Base-by-base conservation (phyloP, 2,329 filamentous ascomycete species). In the Fusarium devonianum region DNA sequence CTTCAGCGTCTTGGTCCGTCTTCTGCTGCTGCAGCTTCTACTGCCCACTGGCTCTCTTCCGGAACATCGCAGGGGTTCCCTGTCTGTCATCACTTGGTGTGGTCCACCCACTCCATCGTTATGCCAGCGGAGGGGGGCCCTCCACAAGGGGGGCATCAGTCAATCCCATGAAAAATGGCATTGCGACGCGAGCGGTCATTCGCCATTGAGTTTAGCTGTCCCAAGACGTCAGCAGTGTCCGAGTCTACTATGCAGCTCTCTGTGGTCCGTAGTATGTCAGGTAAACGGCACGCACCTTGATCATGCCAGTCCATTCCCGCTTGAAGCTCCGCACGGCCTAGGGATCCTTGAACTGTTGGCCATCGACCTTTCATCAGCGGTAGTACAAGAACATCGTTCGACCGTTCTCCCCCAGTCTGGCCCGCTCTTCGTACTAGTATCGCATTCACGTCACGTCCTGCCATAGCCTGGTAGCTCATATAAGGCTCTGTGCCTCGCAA, bases 311-410 rank as follows among this genome's bases (percentile, higher is more conserved):
- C 50, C 56, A 54, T 60, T 63, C 58, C 56, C 62, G 62, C 56
- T 42, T 50, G 47, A 38, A 59, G 56, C 56, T 63, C 63, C 58
- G 56, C 60, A 48, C 49, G 51, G 36, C 50, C 52, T 60, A 45
- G 58, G 60, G 52, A 65, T 62, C 61, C 63, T 65, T 61, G 60
- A 62, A 55, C 52, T 65, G 56, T 65, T 58, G 51, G 43, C 60
- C 56, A 52, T 64, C 56, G 47, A 39, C 37, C 51, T 53, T 63
- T 40, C 50, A 44, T 51, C 44, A 59, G 50, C 41, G 45, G 59
- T 62, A 64, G 58, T 59, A 63, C 63, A 63, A 55, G 53, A 59
- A 62, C 49, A 63, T 64, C 62, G 60, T 65, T 64, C 63, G 62
- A 65, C 60, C 52, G 60, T 53, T 60, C 21, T 16, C 40, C 56